phyloP scores from a whole-genome alignment of 2,329 filamentous ascomycete species.

The Knufia petricola region DNA sequence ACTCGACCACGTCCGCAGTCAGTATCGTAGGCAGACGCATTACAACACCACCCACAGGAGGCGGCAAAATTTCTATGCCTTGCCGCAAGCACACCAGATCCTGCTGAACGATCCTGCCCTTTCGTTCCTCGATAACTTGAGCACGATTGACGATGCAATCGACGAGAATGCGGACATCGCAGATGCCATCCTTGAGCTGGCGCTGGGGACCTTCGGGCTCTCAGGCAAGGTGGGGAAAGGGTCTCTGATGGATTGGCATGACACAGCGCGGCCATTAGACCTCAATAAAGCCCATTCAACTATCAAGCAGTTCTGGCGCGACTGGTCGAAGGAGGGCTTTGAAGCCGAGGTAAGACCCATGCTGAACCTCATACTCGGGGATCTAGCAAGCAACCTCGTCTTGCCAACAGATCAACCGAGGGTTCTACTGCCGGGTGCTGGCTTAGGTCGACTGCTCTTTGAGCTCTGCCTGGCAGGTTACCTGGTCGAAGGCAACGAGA shows the following conservation, averaged over 20 bases:
- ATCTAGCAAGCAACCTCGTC: constrained; percentile 45
- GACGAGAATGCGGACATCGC: constrained; percentile 79
- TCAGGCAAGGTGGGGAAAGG: constrained; percentile 30
- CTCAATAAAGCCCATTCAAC: constrained; percentile 89
- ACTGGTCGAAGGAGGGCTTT: constrained; percentile 74
- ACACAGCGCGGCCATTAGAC: constrained; percentile 61
- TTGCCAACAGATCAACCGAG: constrained; percentile 39
- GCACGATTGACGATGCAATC: constrained; percentile 75
- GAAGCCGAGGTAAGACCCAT: constrained; percentile 62
- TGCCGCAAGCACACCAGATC: constrained; percentile 74
- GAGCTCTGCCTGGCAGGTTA: constrained; percentile 70
- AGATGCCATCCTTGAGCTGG: constrained; percentile 62
- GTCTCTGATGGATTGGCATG: constrained; percentile 53
- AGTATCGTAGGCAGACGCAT: constrained; percentile 77
- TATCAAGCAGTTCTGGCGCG: constrained; percentile 84
- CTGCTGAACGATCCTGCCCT: constrained; percentile 74
- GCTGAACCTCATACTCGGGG: constrained; percentile 62
- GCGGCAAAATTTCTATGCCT: constrained; percentile 83
- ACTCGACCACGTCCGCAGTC: constrained; percentile 40
- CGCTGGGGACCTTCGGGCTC: constrained; percentile 58
- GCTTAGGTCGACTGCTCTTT: constrained; percentile 78
- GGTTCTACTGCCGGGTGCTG: constrained; percentile 81
- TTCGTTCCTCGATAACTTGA: constrained; percentile 67
- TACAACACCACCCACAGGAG: constrained; percentile 85
- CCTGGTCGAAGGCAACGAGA: constrained; percentile 79